phyloP scores from a whole-genome alignment of 805 yeast genomes.

The Ogataea trehaloabstinens region DNA sequence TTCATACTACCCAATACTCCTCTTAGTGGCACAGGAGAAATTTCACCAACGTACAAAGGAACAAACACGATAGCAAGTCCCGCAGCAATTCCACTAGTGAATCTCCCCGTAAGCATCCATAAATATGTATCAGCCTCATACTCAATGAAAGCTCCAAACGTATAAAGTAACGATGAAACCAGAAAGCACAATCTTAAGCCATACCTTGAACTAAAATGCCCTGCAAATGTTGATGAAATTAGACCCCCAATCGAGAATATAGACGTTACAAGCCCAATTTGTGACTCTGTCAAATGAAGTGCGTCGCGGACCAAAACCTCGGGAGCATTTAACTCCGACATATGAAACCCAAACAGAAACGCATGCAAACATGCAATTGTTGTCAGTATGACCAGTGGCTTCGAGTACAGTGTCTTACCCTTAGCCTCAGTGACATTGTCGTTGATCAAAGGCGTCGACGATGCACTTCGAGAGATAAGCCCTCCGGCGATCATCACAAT shows the following conservation, averaged over 20 bases:
- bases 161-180: conserved; percentile 48
- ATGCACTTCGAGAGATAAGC: no score
- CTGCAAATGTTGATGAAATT: conserved; percentile 67
- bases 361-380: conserved; percentile 71
- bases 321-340: conserved; percentile 94
- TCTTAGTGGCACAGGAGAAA: conserved; percentile 63
- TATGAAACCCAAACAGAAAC: conserved; percentile 89
- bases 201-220: conserved; percentile 56
- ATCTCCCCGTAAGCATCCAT: conserved; percentile 61
- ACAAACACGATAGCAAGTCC: conserved; percentile 85
- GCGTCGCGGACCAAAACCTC: conserved; percentile 48
- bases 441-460: conserved; percentile 11
- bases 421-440: neutral
- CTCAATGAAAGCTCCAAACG: conserved; percentile 63
- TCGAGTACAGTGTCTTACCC: conserved; percentile 5
- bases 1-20: conserved; percentile 89
- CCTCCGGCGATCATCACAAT: no score
- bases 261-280: conserved; percentile 73
- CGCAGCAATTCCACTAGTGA: conserved; percentile 80
- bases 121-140: conserved; percentile 44
- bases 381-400: conserved; percentile 42
- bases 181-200: conserved; percentile 63
- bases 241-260: conserved; percentile 84
- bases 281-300: conserved; percentile 35
- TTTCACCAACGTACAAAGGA: conserved; percentile 78